Percentiles rank a stretch among this genome's conserved stretches.
Conservation (phyloP, 768 basidiomycete species). For the Phylloporus sp. region DNA sequence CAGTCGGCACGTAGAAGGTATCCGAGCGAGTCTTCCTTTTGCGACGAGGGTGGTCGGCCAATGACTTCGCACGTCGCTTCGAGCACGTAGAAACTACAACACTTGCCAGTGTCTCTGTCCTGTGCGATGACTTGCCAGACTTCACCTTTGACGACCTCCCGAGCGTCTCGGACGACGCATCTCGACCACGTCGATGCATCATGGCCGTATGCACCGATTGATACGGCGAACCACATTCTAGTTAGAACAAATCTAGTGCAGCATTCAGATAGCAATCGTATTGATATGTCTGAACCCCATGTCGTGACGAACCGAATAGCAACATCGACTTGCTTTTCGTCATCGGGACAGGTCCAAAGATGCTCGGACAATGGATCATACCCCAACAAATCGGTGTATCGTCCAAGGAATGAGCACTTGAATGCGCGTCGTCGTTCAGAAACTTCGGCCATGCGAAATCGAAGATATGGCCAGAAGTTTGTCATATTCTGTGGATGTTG, state of each 20-base stretch:
- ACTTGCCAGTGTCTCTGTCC: slow-evolving; percentile 22
- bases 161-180: slow-evolving; percentile 41
- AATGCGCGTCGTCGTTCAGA: slow-evolving; percentile 36
- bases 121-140: slow-evolving; percentile 53
- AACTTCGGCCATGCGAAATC: slow-evolving; percentile 43
- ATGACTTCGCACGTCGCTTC: slow-evolving; percentile 73
- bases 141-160: slow-evolving; percentile 50
- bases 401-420: slow-evolving; percentile 46
- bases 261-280: slow-evolving; percentile 1
- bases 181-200: slow-evolving; percentile 32
- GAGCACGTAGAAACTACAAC: slow-evolving; percentile 46
- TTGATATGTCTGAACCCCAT: neutral
- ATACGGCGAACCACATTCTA: slow-evolving; percentile 57
- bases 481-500: slow-evolving; percentile 42
- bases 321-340: slow-evolving; percentile 50
- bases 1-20: slow-evolving; percentile 54
- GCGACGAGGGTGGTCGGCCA: slow-evolving; percentile 33
- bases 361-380: slow-evolving; percentile 35
- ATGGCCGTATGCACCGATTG: slow-evolving; percentile 40
- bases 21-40: neutral
- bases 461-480: slow-evolving; percentile 72
- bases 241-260: slow-evolving; percentile 55
- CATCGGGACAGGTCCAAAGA: slow-evolving; percentile 59
- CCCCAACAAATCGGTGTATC: slow-evolving; percentile 25
- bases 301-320: slow-evolving; percentile 46